Evolutionary conservation across 2,329 filamentous ascomycete genomes (phyloP).

Genomic region (Salinomyces thailandicus): DNA sequence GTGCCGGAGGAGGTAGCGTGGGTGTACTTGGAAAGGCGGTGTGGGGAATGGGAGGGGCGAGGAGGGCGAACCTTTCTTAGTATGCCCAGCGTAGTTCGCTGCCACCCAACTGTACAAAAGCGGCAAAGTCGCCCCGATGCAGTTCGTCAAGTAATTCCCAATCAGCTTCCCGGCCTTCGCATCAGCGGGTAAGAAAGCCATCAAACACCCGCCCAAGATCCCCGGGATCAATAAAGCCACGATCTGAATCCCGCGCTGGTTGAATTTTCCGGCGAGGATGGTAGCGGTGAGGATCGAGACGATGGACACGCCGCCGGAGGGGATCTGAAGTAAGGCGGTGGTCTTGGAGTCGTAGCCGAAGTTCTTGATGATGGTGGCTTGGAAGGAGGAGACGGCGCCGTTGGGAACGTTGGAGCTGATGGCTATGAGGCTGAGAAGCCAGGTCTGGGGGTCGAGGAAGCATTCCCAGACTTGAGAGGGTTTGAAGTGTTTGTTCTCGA

Average conservation of each 20-base stretch:
- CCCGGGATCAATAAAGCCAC: conserved; percentile 18
- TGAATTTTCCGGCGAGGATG: conserved; percentile 20
- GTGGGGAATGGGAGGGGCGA: conserved; percentile 9
- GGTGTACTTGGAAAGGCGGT: neutral
- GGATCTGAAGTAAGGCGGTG: conserved; percentile 40
- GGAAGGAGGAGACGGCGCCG: conserved; percentile 32
- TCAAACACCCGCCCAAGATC: conserved; percentile 21
- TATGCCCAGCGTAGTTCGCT: conserved; percentile 56
- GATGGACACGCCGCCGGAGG: conserved; percentile 45
- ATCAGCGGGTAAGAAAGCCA: conserved; percentile 22
- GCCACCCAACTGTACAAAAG: conserved; percentile 25
- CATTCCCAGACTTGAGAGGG: conserved; percentile 36
- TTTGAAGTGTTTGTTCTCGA: conserved; percentile 43
- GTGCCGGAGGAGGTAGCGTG: conserved; percentile 18
- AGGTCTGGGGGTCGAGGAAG: conserved; percentile 36
- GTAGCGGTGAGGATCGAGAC: conserved; percentile 20
- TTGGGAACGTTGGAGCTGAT: conserved; percentile 28
- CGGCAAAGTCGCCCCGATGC: conserved; percentile 29
- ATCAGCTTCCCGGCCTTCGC: conserved; percentile 37
- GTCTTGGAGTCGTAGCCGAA: conserved; percentile 22
- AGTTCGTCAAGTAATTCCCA: conserved; percentile 32
- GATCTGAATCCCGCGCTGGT: conserved; percentile 21
- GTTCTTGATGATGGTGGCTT: conserved; percentile 23
- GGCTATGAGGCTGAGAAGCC: conserved; percentile 31
- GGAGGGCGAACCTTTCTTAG: conserved; percentile 43